Base-by-base conservation (phyloP, 2,329 filamentous ascomycete species). In the Raffaelea arxii region DNA sequence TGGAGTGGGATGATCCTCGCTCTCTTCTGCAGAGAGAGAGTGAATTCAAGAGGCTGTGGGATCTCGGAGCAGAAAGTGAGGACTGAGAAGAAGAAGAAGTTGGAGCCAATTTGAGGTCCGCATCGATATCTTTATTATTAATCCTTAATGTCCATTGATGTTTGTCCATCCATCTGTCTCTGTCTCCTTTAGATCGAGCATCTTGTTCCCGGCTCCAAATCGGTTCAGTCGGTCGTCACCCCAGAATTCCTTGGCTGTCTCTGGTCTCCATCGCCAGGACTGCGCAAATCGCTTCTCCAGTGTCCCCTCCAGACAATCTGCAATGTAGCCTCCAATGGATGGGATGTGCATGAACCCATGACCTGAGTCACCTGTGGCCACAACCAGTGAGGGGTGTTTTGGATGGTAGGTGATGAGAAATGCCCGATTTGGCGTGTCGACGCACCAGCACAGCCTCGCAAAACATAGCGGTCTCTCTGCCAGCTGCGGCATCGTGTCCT, bases 321-420 rank as follows among this genome's bases (percentile, higher is more conserved):
- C 21, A 9, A 44, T 27, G 23, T 14, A 44, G 9, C 35, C 32
- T 22, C 43, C 43, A n/a, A 44, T 39, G 32, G 35, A 27, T 5
- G 43, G 43, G 23, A 44, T 38, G 32, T 38, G 32, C 43, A 38
- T 44, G 43, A 38, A 39, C 14, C 43, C 41, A 19, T 43, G 41
- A 27, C 41, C 41, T 3, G 41, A 43, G 25, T 43, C 41, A 27
- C 41, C 41, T 6, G 41, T 32, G 41, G 25, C 25, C 23, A 43
- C 25, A 18, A 43, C 25, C 23, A 43, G 41, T 10, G 41, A 43
- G 23, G 9, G 14, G 41, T 43, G 10, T 9, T n/a, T 4, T 6
- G 41, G 41, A 19, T 32, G 25, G 22, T 25, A 19, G 19, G 32
- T 39, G 35, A 44, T 39, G 23, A 44, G 22, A 18, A 44, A 44